A percentile compares a stretch with the other conserved stretches of the same genome.
Evolutionary conservation across 768 basidiomycete species (phyloP).

Genomic region (Suillus decipiens): DNA sequence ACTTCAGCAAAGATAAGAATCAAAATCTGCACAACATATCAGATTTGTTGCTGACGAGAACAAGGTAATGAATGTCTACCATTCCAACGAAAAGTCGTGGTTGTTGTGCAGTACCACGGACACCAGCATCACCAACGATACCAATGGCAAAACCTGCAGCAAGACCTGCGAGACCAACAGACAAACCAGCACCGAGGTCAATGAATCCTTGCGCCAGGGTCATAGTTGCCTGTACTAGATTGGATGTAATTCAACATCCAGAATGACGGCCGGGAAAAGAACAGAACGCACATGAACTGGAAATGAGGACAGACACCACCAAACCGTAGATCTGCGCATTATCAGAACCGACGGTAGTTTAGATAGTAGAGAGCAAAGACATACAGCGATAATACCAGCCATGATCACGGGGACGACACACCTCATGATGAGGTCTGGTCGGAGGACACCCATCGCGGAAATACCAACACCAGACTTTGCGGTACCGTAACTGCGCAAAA

Average conservation of each 20-base stretch:
- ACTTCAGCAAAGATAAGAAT: conserved; percentile 99
- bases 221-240: conserved; percentile 71
- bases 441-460: conserved; percentile 95
- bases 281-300: conserved; percentile 69
- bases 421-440: conserved; percentile 98
- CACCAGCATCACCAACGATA: conserved; percentile 98
- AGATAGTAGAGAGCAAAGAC: conserved; percentile 27
- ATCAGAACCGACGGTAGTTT: conserved; percentile 7
- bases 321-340: conserved; percentile 85
- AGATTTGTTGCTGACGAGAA: conserved; percentile 4
- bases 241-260: neutral
- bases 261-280: neutral
- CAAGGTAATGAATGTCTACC: conserved; percentile 44
- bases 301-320: conserved; percentile 98
- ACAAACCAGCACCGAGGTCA: conserved; percentile 91
- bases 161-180: conserved; percentile 92
- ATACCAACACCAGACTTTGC: conserved; percentile 99
- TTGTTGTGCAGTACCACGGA: conserved; percentile 96
- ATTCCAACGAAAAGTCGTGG: conserved; percentile 93
- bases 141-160: conserved; percentile 98
- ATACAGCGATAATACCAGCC: conserved; percentile 99
- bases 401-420: conserved; percentile 97
- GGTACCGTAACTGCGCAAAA: conserved; percentile 83
- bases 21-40: conserved; percentile 60
- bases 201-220: conserved; percentile 92